Base-by-base conservation (phyloP, 2,329 filamentous ascomycete species). In the Coniella lustricola region DNA sequence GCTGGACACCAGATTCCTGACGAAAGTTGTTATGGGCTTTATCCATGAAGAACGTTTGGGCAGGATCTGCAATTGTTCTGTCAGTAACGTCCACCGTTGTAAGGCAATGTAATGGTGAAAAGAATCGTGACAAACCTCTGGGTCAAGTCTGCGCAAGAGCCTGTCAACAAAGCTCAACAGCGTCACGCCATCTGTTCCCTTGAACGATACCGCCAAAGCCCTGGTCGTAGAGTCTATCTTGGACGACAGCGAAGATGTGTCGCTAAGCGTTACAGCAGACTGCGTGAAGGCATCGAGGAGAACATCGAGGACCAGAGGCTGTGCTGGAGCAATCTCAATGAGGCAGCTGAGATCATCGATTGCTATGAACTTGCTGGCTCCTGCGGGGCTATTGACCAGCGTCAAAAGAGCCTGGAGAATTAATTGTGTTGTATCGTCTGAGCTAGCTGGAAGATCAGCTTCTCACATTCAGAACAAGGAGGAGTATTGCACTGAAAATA, bases 141-240 rank as follows among this genome's bases (percentile, higher is more conserved):
- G 62, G 18, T 73, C 65, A 9, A 78, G 64, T 42, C 71, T 72
- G 4, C 72, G 67, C 3, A 84, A 60, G 38, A 81, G 65, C 37
- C 66, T 65, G 14, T 71, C 74, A n/a, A 82, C 56, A 56, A 82
- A 83, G 34, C 68, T 68, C 2, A 84, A 64, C 3, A 84, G 65
- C 0, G 77, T 82, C 3, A 79, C 75, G 4, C 71, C 77, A 58
- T 84, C 79, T 9, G 79, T 83, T 10, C 73, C 73, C 33, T 69
- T 74, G 57, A 82, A 84, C 0, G 73, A 72, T 7, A 72, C 66
- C 7, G 76, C 67, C 3, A 84, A 67, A 8, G 60, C 62, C 32
- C 69, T 67, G 3, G 84, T 64, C 3, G 68, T 68, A 12, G 58
- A 51, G 53, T 78, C 68, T 36, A 84, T 68, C 52, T 70, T 73